Evolutionary conservation across 768 basidiomycete species (phyloP).

Genomic region (Suillus decipiens): DNA sequence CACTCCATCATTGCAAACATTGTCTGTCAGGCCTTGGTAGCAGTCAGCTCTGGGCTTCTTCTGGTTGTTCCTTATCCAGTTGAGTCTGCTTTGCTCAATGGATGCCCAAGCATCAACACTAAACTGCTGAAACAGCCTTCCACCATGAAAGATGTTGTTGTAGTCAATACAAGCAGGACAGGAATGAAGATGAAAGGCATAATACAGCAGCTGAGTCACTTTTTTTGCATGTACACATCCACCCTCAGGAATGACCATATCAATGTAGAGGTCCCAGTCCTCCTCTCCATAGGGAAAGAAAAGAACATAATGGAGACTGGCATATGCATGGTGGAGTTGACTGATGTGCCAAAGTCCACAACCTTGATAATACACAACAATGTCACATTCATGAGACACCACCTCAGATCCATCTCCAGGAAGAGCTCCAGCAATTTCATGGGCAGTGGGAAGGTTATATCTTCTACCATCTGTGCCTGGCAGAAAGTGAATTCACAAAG

Average conservation of each 20-base stretch:
- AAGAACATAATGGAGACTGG: constrained; percentile 43
- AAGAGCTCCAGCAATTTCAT: constrained; percentile 46
- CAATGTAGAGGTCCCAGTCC: constrained; percentile 38
- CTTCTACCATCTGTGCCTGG: constrained; percentile 29
- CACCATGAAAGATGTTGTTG: too few species aligned
- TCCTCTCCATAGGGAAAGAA: constrained; percentile 42
- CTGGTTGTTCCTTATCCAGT: constrained; percentile 40
- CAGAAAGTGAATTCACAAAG: constrained; percentile 12
- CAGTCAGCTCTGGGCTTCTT: constrained; percentile 33
- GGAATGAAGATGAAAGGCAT: constrained; percentile 34
- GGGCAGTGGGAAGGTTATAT: constrained; percentile 46
- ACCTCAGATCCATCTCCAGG: too few species aligned
- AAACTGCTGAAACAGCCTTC: too few species aligned
- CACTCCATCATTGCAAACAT: constrained; percentile 26
- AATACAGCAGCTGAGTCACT: constrained; percentile 32
- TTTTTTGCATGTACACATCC: constrained; percentile 12
- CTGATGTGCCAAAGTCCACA: constrained; percentile 31
- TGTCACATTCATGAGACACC: too few species aligned
- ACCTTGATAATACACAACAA: constrained; percentile 30
- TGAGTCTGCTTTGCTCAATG: too few species aligned
- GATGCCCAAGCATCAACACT: too few species aligned
- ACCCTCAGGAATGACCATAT: not conserved
- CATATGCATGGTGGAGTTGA: constrained; percentile 38
- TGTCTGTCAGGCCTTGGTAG: constrained; percentile 37
- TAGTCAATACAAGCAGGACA: constrained; percentile 20